These are phyloP conservation scores for Pythium guiyangense DNA, from an alignment of 352 stramenopile species.

Conservation along the genomic window DNA sequence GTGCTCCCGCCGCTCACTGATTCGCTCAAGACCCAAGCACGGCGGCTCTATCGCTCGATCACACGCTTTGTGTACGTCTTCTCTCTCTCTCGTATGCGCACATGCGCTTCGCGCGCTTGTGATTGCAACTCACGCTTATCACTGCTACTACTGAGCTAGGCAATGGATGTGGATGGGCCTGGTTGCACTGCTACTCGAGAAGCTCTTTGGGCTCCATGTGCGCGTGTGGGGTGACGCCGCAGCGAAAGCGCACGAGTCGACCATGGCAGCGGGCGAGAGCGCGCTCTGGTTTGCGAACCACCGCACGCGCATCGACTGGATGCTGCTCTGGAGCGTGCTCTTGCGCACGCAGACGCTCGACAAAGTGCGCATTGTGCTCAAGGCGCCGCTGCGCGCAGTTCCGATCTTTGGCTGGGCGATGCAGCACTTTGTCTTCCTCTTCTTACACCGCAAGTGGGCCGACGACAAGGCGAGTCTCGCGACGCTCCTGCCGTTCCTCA, in stretches of 20 bases:
- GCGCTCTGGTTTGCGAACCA: constrained; percentile 79
- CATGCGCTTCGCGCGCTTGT: no score
- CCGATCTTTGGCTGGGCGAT: constrained; percentile 85
- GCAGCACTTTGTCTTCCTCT: constrained; percentile 85
- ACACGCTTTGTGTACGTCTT: constrained; percentile 47
- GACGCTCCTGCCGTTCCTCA: constrained; percentile 54
- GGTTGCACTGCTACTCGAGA: constrained; percentile 63
- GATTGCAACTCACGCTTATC: not conserved
- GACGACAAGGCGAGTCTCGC: constrained; percentile 55
- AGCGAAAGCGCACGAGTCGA: constrained; percentile 43
- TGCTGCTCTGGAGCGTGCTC: constrained; percentile 73
- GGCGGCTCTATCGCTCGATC: constrained; percentile 42
- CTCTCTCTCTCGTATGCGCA: no score
- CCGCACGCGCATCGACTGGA: constrained; percentile 83
- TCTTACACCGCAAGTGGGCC: constrained; percentile 62
- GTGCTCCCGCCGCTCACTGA: constrained; percentile 22
- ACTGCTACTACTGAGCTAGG: constrained; percentile 20
- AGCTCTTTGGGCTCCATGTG: constrained; percentile 56
- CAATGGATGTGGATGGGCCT: constrained; percentile 81
- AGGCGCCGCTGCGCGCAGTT: constrained; percentile 60
- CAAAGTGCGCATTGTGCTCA: constrained; percentile 69
- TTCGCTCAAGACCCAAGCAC: constrained; percentile 13
- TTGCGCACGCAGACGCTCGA: constrained; percentile 46
- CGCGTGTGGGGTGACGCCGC: constrained; percentile 50
- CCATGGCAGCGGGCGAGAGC: constrained; percentile 35